A percentile compares a stretch with the other conserved stretches of the same genome.
Evolutionary conservation across 2,329 filamentous ascomycete species (phyloP).

Genomic region (Paecilomyces fulvus): DNA sequence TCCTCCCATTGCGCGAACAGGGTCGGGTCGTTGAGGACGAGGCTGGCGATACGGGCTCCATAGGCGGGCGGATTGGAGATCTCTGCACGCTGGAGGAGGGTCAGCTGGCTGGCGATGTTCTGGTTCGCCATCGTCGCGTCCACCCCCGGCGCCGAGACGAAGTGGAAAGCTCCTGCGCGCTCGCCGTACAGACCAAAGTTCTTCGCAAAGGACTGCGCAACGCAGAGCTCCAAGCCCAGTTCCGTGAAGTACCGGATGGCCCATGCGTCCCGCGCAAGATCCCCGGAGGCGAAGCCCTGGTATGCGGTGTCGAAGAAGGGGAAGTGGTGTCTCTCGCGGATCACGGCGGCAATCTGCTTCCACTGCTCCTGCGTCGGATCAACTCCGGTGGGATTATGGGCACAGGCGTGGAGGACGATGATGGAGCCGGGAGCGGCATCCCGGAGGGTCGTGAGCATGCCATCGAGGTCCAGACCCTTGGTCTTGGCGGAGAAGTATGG

Average conservation of each 20-base stretch:
- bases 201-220: slow-evolving; percentile 56
- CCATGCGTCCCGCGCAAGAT: slow-evolving; percentile 75
- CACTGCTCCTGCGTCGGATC: slow-evolving; percentile 92
- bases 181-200: slow-evolving; percentile 84
- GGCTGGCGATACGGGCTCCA: slow-evolving; percentile 78
- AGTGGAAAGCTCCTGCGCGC: slow-evolving; percentile 93
- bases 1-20: slow-evolving; percentile 90
- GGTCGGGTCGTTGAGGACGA: slow-evolving; percentile 70
- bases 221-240: slow-evolving; percentile 67
- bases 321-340: slow-evolving; percentile 75
- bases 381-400: slow-evolving; percentile 96
- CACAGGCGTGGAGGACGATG: slow-evolving; percentile 88
- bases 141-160: slow-evolving; percentile 65
- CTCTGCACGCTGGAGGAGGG: slow-evolving; percentile 90
- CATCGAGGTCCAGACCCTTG: slow-evolving; percentile 83
- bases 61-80: slow-evolving; percentile 96
- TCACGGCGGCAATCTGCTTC: slow-evolving; percentile 74
- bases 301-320: slow-evolving; percentile 98
- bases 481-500: slow-evolving; percentile 89
- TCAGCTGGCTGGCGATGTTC: slow-evolving; percentile 76
- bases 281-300: slow-evolving; percentile 92
- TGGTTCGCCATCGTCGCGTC: slow-evolving; percentile 53
- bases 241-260: slow-evolving; percentile 93
- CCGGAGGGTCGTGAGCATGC: slow-evolving; percentile 66
- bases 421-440: slow-evolving; percentile 70